These are phyloP conservation scores for Myrica gale DNA, from an alignment of 306 rosid species.

Conservation along the genomic window DNA sequence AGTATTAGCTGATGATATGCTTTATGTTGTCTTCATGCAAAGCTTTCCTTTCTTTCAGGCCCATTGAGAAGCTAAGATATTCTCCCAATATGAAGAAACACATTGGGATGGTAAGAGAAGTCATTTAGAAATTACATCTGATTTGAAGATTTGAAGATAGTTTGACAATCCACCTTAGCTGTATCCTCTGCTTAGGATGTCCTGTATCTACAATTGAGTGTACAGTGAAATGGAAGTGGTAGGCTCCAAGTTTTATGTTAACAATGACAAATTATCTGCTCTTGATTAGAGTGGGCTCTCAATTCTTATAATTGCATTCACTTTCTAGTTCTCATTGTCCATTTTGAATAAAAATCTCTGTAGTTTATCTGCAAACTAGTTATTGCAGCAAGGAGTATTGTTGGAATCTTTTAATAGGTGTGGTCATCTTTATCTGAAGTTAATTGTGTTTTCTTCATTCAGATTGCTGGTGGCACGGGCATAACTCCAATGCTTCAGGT, in stretches of 20 bases:
- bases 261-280: slow-evolving; percentile 14
- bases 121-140: not conserved
- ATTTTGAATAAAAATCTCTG: slow-evolving; percentile 3
- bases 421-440: slow-evolving; percentile 5
- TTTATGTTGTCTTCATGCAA: slow-evolving; percentile 23
- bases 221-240: slow-evolving; percentile 16
- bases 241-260: slow-evolving; percentile 9
- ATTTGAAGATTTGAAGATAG: not conserved
- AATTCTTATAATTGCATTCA: slow-evolving; percentile 4
- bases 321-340: not conserved
- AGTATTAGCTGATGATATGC: slow-evolving; percentile 21
- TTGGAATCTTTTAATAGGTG: not conserved
- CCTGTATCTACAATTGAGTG: not conserved
- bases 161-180: not conserved
- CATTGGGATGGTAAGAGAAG: slow-evolving; percentile 83
- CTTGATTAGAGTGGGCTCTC: not conserved
- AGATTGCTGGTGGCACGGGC: slow-evolving; percentile 97
- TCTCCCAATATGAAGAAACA: slow-evolving; percentile 93
- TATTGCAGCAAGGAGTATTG: not conserved
- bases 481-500: slow-evolving; percentile 99
- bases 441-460: slow-evolving; percentile 30
- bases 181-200: slow-evolving; percentile 2
- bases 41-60: slow-evolving; percentile 54
- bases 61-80: slow-evolving; percentile 86
- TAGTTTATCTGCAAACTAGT: slow-evolving; percentile 1